Base-by-base conservation (phyloP, 345 rosid genomes). In the Reutealis trisperma region DNA sequence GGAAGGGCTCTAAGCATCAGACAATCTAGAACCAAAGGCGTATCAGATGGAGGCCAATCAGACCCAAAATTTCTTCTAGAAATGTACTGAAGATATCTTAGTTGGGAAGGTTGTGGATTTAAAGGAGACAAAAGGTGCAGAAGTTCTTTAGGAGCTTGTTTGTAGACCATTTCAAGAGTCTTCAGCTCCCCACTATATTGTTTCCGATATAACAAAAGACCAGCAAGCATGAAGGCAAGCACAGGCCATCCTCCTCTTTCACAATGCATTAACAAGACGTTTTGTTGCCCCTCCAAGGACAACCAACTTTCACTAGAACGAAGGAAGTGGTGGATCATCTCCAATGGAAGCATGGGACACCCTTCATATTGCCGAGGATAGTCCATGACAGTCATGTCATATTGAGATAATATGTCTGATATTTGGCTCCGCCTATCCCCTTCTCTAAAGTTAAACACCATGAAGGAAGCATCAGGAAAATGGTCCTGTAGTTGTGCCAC, bases 181-280 rank as follows among this genome's bases (percentile, higher is more conserved):
- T 93, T 93, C 85, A 83, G 96, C 89, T 96, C 99, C 6, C 98
- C 99, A 57, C 47, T 90, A 80, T 89, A 96, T 86, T 96, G 98
- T 70, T 89, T 92, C 66, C 91, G 84, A 71, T 96, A 93, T 58
- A 96, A 75, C 55, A 96, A 81, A 67, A 96, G 97, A 69, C 99
- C 97, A 3, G 99, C 94, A 60, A 96, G 90, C 98, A 96, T 93
- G 76, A 96, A 96, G 0, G 98, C 98, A 52, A 96, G 97, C 72
- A 96, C 93, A 37, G 98, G 98, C 99, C 98, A 96, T 52, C 98
- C 97, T 76, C 97, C 97, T 85, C 84, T 91, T 77, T 93, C 99
- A 49, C 99, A 96, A 77, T 96, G 97, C 98, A 96, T 91, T 85
- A 96, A 84, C 74, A 96, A 73, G 45, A 96, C 97, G 87, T 96